Evolutionary conservation across 768 basidiomycete species (phyloP).

Genomic region (Agrocybe pediades): DNA sequence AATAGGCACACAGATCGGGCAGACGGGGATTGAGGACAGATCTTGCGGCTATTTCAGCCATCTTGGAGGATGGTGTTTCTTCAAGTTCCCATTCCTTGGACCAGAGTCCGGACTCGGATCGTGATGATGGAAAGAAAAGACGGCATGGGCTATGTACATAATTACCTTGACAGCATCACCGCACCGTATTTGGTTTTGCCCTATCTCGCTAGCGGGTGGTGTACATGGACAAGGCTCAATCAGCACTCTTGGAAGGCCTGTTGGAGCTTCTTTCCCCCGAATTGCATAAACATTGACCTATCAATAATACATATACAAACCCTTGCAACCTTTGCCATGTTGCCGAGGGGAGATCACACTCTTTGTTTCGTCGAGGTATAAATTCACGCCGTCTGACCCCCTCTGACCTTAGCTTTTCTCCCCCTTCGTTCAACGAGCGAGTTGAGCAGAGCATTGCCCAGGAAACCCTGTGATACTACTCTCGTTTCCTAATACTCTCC

Average conservation of each 20-base stretch:
- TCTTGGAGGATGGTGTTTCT: slow-evolving; percentile 27
- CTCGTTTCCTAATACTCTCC: too few relatives aligned
- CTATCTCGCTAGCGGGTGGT: slow-evolving; percentile 18
- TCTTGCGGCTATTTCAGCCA: slow-evolving; percentile 33
- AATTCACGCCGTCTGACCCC: background rate
- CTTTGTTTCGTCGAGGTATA: background rate
- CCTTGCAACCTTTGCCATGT: too few relatives aligned
- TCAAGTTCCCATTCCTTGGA: slow-evolving; percentile 9
- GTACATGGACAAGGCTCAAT: slow-evolving; percentile 26
- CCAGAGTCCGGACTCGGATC: slow-evolving; percentile 8
- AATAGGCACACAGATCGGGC: too few relatives aligned
- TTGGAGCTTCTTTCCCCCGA: background rate
- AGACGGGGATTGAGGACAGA: too few relatives aligned
- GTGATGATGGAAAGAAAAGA: slow-evolving; percentile 4
- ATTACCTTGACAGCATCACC: too few relatives aligned
- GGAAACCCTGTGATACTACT: too few relatives aligned
- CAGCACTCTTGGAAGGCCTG: slow-evolving; percentile 16
- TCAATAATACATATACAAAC: background rate
- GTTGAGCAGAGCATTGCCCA: too few relatives aligned
- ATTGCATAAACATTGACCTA: background rate
- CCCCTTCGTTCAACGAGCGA: slow-evolving; percentile 1
- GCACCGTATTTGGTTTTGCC: slow-evolving; percentile 18
- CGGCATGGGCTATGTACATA: too few relatives aligned
- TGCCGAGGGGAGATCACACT: background rate
- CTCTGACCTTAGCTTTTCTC: background rate